phyloP scores from a whole-genome alignment of 495 filamentous ascomycete species.

The Lepidopterella palustris region DNA sequence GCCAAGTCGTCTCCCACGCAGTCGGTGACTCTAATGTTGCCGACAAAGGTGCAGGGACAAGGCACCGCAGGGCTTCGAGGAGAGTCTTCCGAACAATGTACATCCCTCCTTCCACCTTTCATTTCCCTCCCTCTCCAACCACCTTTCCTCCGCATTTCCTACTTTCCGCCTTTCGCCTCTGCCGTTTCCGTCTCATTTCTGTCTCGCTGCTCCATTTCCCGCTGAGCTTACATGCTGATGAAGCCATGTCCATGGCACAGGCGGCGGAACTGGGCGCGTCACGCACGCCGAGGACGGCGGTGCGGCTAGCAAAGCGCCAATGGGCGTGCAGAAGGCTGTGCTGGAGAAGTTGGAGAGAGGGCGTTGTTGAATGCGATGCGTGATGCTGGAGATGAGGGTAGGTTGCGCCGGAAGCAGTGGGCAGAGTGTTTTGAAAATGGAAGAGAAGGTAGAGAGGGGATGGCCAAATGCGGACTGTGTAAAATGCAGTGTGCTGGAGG shows the following conservation, averaged over 20 bases:
- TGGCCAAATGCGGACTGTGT: too few species aligned
- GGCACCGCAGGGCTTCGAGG: constrained; percentile 25
- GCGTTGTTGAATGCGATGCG: constrained; percentile 30
- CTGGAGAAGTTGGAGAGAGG: constrained; percentile 33
- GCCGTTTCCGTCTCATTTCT: neutral
- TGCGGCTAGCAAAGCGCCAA: constrained; percentile 24
- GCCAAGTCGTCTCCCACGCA: constrained; percentile 32
- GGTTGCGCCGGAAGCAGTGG: neutral
- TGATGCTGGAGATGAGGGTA: constrained; percentile 22
- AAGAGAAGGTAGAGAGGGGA: too few species aligned
- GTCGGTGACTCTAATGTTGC: constrained; percentile 30
- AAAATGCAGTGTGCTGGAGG: too few species aligned
- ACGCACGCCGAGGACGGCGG: constrained; percentile 30
- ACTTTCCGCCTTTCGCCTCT: neutral
- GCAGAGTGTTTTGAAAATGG: too few species aligned
- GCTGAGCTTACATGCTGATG: neutral
- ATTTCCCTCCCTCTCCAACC: neutral
- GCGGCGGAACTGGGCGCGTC: constrained; percentile 15
- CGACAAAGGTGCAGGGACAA: constrained; percentile 24
- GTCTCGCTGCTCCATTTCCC: neutral
- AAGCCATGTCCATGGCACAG: constrained; percentile 27
- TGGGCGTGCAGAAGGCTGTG: constrained; percentile 30
- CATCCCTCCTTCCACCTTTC: neutral
- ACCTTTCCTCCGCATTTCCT: neutral
- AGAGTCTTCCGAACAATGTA: constrained; percentile 24